These are phyloP conservation scores for Phyllostachys edulis DNA, from an alignment of 176 grass and related monocot genomes.

Conservation along the genomic window DNA sequence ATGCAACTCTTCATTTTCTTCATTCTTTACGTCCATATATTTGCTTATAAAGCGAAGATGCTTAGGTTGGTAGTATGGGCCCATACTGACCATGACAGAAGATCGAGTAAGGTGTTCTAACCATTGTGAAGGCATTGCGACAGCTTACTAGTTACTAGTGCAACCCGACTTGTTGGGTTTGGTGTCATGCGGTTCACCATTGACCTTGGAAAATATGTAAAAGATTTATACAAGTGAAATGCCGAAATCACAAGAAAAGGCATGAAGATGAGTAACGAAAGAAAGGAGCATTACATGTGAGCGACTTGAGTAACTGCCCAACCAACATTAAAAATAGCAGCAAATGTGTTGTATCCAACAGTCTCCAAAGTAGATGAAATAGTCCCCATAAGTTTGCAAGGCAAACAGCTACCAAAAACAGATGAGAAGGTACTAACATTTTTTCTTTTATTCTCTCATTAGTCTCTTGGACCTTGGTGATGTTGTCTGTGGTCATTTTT, in stretches of 20 bases:
- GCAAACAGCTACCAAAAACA: slow-evolving; percentile 86
- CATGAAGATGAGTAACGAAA: slow-evolving; percentile 19
- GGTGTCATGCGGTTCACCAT: slow-evolving; percentile 99
- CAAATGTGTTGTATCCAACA: slow-evolving; percentile 92
- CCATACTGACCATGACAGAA: background rate
- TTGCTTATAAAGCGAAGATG: too few relatives aligned
- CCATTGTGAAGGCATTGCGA: slow-evolving; percentile 99
- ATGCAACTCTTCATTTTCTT: too few relatives aligned
- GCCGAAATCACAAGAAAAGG: slow-evolving; percentile 20
- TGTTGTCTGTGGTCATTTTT: background rate
- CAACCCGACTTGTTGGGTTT: slow-evolving; percentile 89
- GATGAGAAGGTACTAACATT: slow-evolving; percentile 66
- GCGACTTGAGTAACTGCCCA: slow-evolving; percentile 98
- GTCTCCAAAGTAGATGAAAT: slow-evolving; percentile 66
- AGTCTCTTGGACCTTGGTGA: background rate
- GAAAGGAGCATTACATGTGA: slow-evolving; percentile 71
- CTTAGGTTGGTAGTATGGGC: too few relatives aligned
- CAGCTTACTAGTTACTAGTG: slow-evolving; percentile 96
- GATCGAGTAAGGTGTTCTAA: slow-evolving; percentile 36
- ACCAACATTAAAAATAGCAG: slow-evolving; percentile 93
- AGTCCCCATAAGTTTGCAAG: slow-evolving; percentile 75
- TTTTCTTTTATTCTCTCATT: background rate
- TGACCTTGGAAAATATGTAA: slow-evolving; percentile 59
- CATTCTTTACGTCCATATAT: too few relatives aligned
- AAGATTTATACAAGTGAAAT: slow-evolving; percentile 31